Percentiles rank a stretch among this genome's conserved stretches.
These are phyloP conservation scores for Boletus eberwhitei DNA, from an alignment of 768 basidiomycete genomes.

Conservation along the genomic window DNA sequence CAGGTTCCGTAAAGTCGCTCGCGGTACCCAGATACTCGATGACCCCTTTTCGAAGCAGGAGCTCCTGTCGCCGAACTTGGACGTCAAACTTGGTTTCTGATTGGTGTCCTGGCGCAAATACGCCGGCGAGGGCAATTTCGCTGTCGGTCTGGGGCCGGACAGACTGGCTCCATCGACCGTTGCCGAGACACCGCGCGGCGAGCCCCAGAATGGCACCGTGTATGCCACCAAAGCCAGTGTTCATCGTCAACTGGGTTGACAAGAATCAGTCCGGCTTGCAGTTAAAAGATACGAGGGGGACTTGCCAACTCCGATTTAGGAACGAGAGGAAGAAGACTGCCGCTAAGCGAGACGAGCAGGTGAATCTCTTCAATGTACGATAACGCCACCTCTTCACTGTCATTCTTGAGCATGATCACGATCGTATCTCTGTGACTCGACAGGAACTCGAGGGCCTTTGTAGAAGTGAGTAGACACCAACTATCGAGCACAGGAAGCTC, in stretches of 20 bases:
- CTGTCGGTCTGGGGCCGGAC: constrained; percentile 64
- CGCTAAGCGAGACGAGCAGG: constrained; percentile 70
- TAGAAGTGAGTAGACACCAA: neutral
- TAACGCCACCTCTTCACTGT: constrained; percentile 57
- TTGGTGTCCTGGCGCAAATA: constrained; percentile 52
- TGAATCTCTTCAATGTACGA: constrained; percentile 76
- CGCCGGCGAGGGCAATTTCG: constrained; percentile 55
- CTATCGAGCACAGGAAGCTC: rapidly evolving
- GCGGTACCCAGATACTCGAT: constrained; percentile 67
- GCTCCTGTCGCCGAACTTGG: constrained; percentile 51
- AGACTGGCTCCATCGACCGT: constrained; percentile 52
- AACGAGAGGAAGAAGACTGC: constrained; percentile 64
- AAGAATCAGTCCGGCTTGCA: neutral
- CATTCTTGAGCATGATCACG: constrained; percentile 76
- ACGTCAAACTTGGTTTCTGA: constrained; percentile 58
- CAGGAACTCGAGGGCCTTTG: constrained; percentile 62
- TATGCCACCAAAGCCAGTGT: constrained; percentile 80
- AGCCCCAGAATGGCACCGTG: constrained; percentile 77
- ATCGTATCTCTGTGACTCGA: constrained; percentile 81
- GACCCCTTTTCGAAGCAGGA: constrained; percentile 56
- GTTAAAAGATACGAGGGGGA: neutral
- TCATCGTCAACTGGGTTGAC: constrained; percentile 46
- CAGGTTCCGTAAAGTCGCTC: constrained; percentile 76
- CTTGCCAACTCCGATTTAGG: constrained; percentile 77
- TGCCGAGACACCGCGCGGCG: constrained; percentile 66